Percentiles rank a stretch among this genome's conserved stretches.
These are phyloP conservation scores for Zea luxurians DNA, from an alignment of 176 grass and related monocot genomes.

Conservation along the genomic window DNA sequence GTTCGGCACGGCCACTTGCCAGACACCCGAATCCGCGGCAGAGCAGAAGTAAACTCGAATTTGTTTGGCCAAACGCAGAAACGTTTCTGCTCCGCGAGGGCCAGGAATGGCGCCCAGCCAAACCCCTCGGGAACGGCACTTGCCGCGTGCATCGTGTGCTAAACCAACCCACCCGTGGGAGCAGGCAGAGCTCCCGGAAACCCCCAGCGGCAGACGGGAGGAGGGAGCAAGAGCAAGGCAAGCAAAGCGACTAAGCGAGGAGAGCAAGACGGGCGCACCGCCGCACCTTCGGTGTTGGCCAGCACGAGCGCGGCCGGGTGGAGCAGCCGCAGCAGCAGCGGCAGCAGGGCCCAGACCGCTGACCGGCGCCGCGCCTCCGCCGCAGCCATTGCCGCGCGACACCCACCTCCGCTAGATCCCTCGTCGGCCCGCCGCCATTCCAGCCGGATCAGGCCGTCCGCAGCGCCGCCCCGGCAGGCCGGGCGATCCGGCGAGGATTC, in stretches of 20 bases:
- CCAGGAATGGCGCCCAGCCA: background rate
- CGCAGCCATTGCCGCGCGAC: constrained; percentile 22
- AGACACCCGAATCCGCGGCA: background rate
- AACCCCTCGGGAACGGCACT: background rate
- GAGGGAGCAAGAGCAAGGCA: too few species aligned
- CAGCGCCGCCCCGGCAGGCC: background rate
- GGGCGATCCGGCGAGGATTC: constrained; percentile 44
- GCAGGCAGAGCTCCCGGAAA: background rate
- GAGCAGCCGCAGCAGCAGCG: constrained; percentile 47
- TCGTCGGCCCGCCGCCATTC: constrained; percentile 46
- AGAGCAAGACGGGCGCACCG: background rate
- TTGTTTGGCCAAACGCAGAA: background rate
- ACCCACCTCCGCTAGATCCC: constrained; percentile 38
- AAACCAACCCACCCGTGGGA: background rate
- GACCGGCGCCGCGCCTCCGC: constrained; percentile 19
- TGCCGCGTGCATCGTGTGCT: too few species aligned
- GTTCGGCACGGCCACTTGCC: background rate
- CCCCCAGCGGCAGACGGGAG: background rate
- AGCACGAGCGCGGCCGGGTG: constrained; percentile 51
- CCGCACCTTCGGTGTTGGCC: constrained; percentile 80
- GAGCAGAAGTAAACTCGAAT: background rate
- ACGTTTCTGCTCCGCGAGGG: background rate
- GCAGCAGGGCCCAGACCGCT: constrained; percentile 30
- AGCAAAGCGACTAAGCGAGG: too few species aligned
- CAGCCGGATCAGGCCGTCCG: background rate